Evolutionary conservation across 139 green algal species (phyloP).

Genomic region (Chlorokybus atmophyticus): DNA sequence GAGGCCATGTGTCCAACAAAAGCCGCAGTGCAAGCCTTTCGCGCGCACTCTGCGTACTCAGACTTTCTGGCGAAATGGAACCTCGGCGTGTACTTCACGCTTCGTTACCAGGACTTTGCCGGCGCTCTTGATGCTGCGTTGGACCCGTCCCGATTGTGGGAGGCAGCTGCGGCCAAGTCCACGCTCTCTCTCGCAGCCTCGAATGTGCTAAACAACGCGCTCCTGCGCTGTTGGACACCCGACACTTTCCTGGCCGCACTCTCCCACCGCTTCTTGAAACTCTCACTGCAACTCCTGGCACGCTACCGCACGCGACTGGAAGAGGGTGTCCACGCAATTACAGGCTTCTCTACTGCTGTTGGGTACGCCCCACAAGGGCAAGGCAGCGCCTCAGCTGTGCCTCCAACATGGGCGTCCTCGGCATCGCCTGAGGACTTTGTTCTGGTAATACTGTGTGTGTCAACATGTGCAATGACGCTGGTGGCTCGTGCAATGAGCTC

Average conservation of each 20-base stretch:
- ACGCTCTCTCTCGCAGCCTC: too few species aligned
- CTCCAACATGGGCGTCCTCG: conserved; percentile 13
- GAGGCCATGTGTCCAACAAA: conserved; percentile 30
- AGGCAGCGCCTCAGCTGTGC: too few species aligned
- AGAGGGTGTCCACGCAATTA: neutral
- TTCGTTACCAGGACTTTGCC: conserved; percentile 44
- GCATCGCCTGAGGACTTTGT: conserved; percentile 22
- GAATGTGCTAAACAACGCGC: conserved; percentile 23
- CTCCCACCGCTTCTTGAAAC: conserved; percentile 61
- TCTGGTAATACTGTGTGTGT: too few species aligned
- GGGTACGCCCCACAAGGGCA: too few species aligned
- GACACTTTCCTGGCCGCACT: conserved; percentile 56
- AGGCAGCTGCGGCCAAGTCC: neutral
- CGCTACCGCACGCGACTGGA: conserved; percentile 55
- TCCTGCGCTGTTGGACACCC: conserved; percentile 30
- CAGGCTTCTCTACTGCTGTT: too few species aligned
- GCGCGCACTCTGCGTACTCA: conserved; percentile 33
- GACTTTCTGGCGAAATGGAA: conserved; percentile 75
- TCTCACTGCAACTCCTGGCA: conserved; percentile 62
- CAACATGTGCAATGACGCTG: too few species aligned
- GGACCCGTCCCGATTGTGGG: neutral
- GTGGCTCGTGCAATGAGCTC: too few species aligned
- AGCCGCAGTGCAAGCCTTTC: conserved; percentile 41
- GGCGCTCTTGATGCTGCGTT: conserved; percentile 36
- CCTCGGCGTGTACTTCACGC: conserved; percentile 73